These are phyloP conservation scores for Scheffersomyces titani DNA, from an alignment of 1,139 yeast genomes.

Conservation along the genomic window DNA sequence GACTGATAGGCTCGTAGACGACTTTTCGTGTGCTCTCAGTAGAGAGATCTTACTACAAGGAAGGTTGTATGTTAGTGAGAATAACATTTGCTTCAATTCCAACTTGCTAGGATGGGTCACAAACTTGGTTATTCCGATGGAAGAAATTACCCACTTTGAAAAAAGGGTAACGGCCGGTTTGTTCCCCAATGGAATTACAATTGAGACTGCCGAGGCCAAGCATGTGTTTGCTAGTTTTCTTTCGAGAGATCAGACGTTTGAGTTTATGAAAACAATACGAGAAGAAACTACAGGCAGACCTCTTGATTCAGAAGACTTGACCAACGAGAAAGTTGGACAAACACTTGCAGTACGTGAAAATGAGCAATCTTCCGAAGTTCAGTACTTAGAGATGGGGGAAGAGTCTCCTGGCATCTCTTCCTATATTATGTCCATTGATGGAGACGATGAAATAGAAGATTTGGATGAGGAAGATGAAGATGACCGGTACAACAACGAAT, in stretches of 20 bases:
- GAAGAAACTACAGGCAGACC: constrained; percentile 24
- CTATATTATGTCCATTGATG: constrained; percentile 25
- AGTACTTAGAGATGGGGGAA: constrained; percentile 23
- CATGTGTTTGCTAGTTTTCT: constrained; percentile 87
- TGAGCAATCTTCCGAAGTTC: constrained; percentile 1
- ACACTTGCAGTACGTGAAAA: constrained; percentile 19
- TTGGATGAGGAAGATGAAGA: constrained; percentile 3
- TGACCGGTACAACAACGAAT: constrained; percentile 4
- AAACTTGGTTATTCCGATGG: constrained; percentile 68
- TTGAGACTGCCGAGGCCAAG: constrained; percentile 68
- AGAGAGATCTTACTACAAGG: constrained; percentile 93
- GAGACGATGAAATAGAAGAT: constrained; percentile 22
- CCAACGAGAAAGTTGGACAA: constrained; percentile 6
- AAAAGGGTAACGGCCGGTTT: constrained; percentile 84
- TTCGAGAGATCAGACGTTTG: constrained; percentile 76
- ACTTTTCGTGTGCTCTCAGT: constrained; percentile 86
- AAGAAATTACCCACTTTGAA: constrained; percentile 73
- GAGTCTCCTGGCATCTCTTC: constrained; percentile 16
- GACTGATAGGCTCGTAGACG: constrained; percentile 76
- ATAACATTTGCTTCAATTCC: constrained; percentile 85
- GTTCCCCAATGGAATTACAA: constrained; percentile 84
- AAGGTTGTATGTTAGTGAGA: constrained; percentile 78
- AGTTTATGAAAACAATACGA: constrained; percentile 68
- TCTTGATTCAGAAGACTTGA: constrained; percentile 10
- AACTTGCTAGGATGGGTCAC: constrained; percentile 93